These are phyloP conservation scores for Rhodotorula glutinis DNA, from an alignment of 1,284 basidiomycete genomes.

Conservation along the genomic window DNA sequence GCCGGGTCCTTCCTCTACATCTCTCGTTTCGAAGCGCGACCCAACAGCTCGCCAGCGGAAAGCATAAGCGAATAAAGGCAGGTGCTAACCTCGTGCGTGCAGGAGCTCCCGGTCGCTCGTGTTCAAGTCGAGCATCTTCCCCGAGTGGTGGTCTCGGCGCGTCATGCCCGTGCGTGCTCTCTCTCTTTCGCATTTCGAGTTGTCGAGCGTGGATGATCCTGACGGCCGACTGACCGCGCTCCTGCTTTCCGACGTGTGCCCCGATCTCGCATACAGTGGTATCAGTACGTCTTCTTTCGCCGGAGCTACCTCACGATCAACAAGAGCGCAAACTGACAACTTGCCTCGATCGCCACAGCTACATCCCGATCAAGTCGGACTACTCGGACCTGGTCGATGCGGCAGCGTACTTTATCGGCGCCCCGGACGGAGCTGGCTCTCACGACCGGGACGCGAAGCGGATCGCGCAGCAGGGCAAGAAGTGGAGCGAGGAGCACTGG, in stretches of 20 bases:
- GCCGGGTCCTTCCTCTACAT: constrained; percentile 56
- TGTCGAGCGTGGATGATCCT: constrained; percentile 34
- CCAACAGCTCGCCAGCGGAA: too few relatives aligned
- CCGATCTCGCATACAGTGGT: constrained; percentile 29
- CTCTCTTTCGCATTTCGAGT: too few relatives aligned
- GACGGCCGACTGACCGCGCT: not conserved
- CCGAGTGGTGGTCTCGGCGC: constrained; percentile 52
- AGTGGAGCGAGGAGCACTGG: constrained; percentile 38
- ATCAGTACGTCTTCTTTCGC: constrained; percentile 43
- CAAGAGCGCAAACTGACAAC: not conserved
- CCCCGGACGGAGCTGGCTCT: constrained; percentile 21
- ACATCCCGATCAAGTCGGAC: constrained; percentile 50
- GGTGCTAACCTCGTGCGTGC: constrained; percentile 39
- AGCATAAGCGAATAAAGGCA: too few relatives aligned
- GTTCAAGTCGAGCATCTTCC: constrained; percentile 63
- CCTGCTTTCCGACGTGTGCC: not conserved
- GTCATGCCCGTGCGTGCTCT: constrained; percentile 28
- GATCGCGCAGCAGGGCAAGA: constrained; percentile 38
- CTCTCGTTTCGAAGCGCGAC: too few relatives aligned
- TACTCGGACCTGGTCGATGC: constrained; percentile 55
- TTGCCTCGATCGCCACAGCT: constrained; percentile 7
- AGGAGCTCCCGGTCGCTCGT: constrained; percentile 62
- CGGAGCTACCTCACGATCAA: too few relatives aligned
- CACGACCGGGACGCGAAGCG: constrained; percentile 40
- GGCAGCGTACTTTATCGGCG: constrained; percentile 59